These are phyloP conservation scores for Castanea crenata DNA, from an alignment of 306 rosid genomes.

Conservation along the genomic window DNA sequence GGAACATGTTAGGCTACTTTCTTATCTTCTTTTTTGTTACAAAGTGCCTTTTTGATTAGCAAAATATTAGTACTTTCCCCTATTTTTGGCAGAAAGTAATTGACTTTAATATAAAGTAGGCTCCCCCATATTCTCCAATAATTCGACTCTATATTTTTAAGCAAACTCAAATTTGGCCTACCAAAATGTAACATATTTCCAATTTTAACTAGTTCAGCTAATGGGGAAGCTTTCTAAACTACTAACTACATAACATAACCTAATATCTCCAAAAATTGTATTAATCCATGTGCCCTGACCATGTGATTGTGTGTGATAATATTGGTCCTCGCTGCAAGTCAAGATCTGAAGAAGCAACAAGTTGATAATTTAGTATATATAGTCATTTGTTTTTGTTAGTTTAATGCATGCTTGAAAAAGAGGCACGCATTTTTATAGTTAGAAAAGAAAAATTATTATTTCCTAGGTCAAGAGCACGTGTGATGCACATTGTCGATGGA, in stretches of 20 bases:
- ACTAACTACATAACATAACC: background rate
- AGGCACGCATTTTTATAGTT: conserved; percentile 50
- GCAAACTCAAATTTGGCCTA: background rate
- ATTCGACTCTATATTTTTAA: background rate
- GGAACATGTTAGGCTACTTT: background rate
- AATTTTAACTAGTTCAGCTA: background rate
- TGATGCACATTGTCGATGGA: conserved; percentile 46
- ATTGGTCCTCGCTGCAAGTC: conserved; percentile 1
- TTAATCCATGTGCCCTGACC: conserved; percentile 3
- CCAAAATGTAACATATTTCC: background rate
- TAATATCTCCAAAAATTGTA: background rate
- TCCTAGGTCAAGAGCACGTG: conserved; percentile 61
- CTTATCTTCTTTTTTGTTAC: background rate
- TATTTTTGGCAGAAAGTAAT: background rate
- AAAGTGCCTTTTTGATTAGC: background rate
- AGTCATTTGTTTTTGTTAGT: background rate
- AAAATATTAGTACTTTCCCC: background rate
- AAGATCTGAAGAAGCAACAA: conserved; percentile 17
- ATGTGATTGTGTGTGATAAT: background rate
- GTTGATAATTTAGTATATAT: conserved; percentile 3
- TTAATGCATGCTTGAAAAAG: conserved; percentile 8
- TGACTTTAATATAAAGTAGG: background rate
- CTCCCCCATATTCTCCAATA: background rate
- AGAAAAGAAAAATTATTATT: conserved; percentile 18
- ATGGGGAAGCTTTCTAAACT: background rate